Evolutionary conservation across 2,329 filamentous ascomycete species (phyloP), one percentile per base, ranked within the genome.

Genomic region (Zelopaecilomyces penicillatus): DNA sequence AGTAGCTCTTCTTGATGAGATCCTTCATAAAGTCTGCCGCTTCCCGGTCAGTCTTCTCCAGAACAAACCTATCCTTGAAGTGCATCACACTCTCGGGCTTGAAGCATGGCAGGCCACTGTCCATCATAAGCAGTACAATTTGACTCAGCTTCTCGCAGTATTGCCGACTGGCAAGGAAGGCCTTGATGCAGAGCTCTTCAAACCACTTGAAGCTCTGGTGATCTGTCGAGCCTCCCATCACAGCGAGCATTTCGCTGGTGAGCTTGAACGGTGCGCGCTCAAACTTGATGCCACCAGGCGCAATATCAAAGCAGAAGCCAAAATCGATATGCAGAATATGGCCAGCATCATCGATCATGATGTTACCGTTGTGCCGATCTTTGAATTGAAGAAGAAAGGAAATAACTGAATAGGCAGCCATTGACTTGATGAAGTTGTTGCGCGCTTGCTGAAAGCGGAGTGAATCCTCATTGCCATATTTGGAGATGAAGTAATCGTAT

Each of bases 281-380:
- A 61, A 99, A 99, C 56, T 90, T 91, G 59, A 98, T 89, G 48
- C 94, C 93, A 39, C 93, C 93, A 0, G 93, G 93, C 1, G 90
- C 93, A 55, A 98, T 97, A 60, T 98, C 94, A 67, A 99, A 98
- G 69, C 91, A 97, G 76, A 98, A 99, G 7, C 93, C 93, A 60
- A 98, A 98, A 64, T 98, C 93, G 55, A 98, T 97, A 70, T 98
- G 93, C 43, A 98, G 78, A 58, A 98, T 95, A 66, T 98, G 93
- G 4, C 94, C 93, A 1, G 85, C 87, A 58, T 96, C 91, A 63
- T 98, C 91, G 51, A 98, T 83, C 94, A 98, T 98, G 71, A 98
- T 98, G 71, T 98, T 98, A 50, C 93, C 93, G 64, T 98, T 98
- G 70, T 98, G 93, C 3, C 93, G 83, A 63, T 99, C 93, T 66